phyloP scores from a whole-genome alignment of 176 grass and related monocot genomes.

The Aegilops longissima region DNA sequence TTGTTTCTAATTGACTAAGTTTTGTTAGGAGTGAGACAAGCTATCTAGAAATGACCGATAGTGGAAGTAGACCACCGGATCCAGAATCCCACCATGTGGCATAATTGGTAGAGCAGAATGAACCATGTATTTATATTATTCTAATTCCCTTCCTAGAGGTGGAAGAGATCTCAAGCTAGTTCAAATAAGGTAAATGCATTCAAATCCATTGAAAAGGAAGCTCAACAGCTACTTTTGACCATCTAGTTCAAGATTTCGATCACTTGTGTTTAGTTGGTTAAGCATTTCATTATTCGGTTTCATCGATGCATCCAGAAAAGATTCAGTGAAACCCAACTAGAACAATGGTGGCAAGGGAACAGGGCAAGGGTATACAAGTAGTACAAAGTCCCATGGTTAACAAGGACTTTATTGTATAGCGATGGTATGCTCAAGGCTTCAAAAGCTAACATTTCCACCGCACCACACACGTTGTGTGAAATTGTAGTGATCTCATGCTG shows the following conservation, averaged over 20 bases:
- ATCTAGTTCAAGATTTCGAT: too few species aligned
- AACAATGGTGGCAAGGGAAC: constrained; percentile 97
- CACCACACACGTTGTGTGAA: background rate
- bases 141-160: constrained; percentile 77
- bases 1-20: constrained; percentile 57
- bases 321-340: constrained; percentile 90
- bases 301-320: constrained; percentile 71
- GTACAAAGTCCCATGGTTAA: constrained; percentile 82
- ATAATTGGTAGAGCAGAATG: constrained; percentile 94
- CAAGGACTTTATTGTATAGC: constrained; percentile 8
- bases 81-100: constrained; percentile 54
- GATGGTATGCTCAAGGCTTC: background rate
- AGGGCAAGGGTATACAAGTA: constrained; percentile 78
- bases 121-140: constrained; percentile 88
- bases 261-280: constrained; percentile 23
- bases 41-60: constrained; percentile 51
- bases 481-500: background rate
- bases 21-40: constrained; percentile 47
- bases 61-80: constrained; percentile 57
- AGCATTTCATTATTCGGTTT: background rate
- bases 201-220: background rate
- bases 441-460: background rate
- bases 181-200: constrained; percentile 71
- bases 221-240: background rate
- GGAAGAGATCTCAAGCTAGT: constrained; percentile 85